Base-by-base conservation (phyloP, 306 rosid species). In the Clitoria ternatea region DNA sequence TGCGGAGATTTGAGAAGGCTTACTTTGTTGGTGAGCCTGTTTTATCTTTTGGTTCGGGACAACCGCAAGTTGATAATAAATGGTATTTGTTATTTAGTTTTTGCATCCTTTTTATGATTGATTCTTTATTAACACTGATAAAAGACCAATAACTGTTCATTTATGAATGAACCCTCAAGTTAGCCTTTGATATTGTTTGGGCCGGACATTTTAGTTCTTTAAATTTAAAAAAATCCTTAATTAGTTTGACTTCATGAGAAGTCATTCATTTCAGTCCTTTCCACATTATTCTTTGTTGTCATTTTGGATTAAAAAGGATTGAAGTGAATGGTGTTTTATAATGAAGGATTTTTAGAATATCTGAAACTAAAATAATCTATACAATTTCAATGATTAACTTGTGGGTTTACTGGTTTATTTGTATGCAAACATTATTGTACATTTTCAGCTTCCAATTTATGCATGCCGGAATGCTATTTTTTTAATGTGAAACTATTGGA, bases 1-100 rank as follows among this genome's bases (percentile, higher is more conserved):
- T 80, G 72, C 88, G 88, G 79, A 78, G 96, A 83, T 84, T 81
- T 83, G 85, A 86, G 89, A 81, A 70, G 69, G 92, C 91, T 57
- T 81, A 85, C 76, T 40, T 64, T 61, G 77, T 83, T 81, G 97
- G 96, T 73, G 97, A 89, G 76, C 75, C 92, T 32, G 73, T 83
- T 75, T 48, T 85, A 27, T 86, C 90, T 22, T 69, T 80, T 56
- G 84, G 75, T 72, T 74, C 84, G 5, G 86, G 86, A 54, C 80
- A 29, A 32, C 90, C 89, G 12, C 89, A 49, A 75, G 84, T 91
- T 54, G 72, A 78, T 79, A 91, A 77, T 77, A 72, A 89, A 76
- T 91, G 99, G 99, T 94, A 91, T 69, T 68, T 75, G 72, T 45
- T 82, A 79, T 57, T 70, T 24, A 27, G 26, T 76, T 71, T 73